Conservation (phyloP, 164 flowering plant genomes). For the Echeveria elegans region DNA sequence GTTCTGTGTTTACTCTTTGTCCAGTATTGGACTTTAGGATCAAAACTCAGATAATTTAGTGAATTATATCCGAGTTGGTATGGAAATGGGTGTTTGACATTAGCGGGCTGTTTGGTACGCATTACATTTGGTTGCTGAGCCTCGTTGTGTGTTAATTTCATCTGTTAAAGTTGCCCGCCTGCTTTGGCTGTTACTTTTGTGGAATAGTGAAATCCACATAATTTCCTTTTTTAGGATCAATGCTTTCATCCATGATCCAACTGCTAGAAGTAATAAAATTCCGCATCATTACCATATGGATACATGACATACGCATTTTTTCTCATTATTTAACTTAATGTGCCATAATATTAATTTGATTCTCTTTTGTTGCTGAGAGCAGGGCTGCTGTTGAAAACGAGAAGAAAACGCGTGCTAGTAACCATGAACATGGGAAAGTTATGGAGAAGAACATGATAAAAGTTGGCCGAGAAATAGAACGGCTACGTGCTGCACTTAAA, state of each 20-base stretch:
- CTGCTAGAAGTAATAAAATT: too few species aligned
- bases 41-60: background rate
- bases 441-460: constrained; percentile 51
- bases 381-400: constrained; percentile 74
- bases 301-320: too few species aligned
- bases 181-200: too few species aligned
- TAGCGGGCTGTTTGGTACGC: background rate
- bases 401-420: constrained; percentile 44
- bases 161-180: background rate
- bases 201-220: background rate
- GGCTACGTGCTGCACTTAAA: constrained; percentile 48
- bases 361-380: constrained; percentile 7
- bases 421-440: constrained; percentile 37
- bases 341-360: background rate
- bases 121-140: background rate
- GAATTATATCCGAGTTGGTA: background rate
- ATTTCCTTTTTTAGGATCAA: background rate
- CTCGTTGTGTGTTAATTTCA: background rate
- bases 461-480: constrained; percentile 48
- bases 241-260: background rate
- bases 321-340: background rate
- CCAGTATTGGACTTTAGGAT: background rate
- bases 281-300: too few species aligned
- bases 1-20: background rate
- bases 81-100: background rate